These are phyloP conservation scores for Trypanosoma avium DNA, from an alignment of 208 protist genomes.

Conservation along the genomic window DNA sequence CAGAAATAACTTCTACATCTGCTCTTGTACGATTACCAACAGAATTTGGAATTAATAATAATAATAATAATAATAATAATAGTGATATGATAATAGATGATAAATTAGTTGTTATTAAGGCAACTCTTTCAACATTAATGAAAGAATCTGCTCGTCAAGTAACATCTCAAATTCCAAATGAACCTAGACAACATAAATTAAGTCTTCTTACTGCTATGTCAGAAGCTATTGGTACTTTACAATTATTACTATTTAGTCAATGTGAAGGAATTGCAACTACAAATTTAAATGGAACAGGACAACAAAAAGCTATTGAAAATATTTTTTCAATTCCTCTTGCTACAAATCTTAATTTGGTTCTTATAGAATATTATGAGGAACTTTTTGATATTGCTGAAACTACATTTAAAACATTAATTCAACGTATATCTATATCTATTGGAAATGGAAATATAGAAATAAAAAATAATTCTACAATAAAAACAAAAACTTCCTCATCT, in stretches of 20 bases:
- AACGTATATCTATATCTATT: conserved; percentile 6
- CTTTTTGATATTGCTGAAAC: conserved; percentile 24
- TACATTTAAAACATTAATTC: conserved; percentile 10
- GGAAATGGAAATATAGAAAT: background rate
- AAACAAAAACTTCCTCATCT: background rate
- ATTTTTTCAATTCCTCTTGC: conserved; percentile 7
- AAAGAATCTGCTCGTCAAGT: conserved; percentile 25
- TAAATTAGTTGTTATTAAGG: conserved; percentile 18
- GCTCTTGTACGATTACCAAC: conserved; percentile 13
- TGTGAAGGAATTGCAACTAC: conserved; percentile 12
- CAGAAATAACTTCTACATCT: conserved; percentile 20
- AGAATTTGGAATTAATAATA: background rate
- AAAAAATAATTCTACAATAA: background rate
- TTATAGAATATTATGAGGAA: conserved; percentile 26
- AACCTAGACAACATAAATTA: conserved; percentile 15
- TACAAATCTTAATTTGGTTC: background rate
- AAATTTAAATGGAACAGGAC: background rate
- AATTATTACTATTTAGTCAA: conserved; percentile 70
- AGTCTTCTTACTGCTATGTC: conserved; percentile 35
- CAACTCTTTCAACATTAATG: conserved; percentile 25
- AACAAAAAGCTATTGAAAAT: conserved; percentile 4
- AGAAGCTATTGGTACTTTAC: conserved; percentile 61
- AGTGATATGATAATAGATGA: background rate
- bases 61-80: background rate
- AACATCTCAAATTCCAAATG: conserved; percentile 5